These are phyloP conservation scores for Ajuga chamaepitys DNA, from an alignment of 257 asterid species.

Conservation along the genomic window DNA sequence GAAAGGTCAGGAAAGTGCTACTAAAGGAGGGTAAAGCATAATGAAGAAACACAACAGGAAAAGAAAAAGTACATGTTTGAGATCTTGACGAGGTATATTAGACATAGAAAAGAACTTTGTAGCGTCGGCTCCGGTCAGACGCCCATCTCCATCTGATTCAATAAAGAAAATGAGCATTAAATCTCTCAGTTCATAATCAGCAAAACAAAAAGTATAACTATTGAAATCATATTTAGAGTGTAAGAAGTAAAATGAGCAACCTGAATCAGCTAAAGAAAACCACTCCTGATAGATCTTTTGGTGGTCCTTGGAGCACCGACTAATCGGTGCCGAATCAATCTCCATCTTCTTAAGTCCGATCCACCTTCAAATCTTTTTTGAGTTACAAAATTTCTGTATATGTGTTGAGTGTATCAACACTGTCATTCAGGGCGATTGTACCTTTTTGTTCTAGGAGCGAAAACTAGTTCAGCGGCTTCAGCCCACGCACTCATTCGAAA, in stretches of 20 bases:
- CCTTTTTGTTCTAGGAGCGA: background rate
- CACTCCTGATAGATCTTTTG: slow-evolving; percentile 79
- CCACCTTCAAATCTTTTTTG: no score
- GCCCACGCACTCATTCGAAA: background rate
- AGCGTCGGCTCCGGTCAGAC: slow-evolving; percentile 80
- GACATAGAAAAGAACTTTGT: slow-evolving; percentile 81
- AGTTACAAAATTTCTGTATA: background rate
- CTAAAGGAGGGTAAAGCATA: background rate
- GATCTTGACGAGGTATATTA: slow-evolving; percentile 81
- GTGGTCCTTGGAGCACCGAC: slow-evolving; percentile 73
- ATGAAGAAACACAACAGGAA: background rate
- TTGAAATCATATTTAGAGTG: background rate
- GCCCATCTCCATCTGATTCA: slow-evolving; percentile 82
- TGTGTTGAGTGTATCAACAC: no score
- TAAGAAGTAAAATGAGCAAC: slow-evolving; percentile 16
- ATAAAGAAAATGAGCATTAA: background rate
- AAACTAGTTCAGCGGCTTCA: background rate
- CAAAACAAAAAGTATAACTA: background rate
- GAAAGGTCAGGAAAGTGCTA: background rate
- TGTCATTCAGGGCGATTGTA: background rate
- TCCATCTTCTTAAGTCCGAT: slow-evolving; percentile 36
- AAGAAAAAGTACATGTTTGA: slow-evolving; percentile 51
- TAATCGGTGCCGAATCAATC: slow-evolving; percentile 69
- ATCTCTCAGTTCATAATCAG: background rate
- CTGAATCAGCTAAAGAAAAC: slow-evolving; percentile 83